phyloP scores from a whole-genome alignment of 352 stramenopile species.

The Plasmopara muralis region DNA sequence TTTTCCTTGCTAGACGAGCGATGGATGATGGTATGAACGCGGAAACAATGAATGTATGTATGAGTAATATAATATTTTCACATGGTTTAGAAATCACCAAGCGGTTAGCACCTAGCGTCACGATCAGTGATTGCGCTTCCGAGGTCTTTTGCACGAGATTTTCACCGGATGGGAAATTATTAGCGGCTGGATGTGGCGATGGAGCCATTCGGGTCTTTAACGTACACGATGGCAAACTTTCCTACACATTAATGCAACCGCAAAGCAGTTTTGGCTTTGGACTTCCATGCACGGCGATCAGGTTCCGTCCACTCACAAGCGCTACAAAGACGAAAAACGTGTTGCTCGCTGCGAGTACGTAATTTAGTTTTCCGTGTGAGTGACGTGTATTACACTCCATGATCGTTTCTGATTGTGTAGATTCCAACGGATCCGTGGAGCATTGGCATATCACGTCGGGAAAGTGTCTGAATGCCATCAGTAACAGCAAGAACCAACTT shows the following conservation, averaged over 20 bases:
- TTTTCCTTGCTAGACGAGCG: conserved; percentile 16
- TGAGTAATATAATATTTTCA: background rate
- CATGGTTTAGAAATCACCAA: conserved; percentile 39
- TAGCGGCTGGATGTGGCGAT: conserved; percentile 81
- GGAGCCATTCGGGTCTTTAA: conserved; percentile 84
- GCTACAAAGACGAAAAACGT: conserved; percentile 90
- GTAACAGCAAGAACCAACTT: conserved; percentile 82
- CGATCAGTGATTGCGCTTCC: conserved; percentile 80
- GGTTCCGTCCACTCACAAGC: conserved; percentile 71
- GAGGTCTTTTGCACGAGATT: conserved; percentile 88
- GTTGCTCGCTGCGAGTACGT: conserved; percentile 71
- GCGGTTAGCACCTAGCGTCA: conserved; percentile 67
- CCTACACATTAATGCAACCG: conserved; percentile 80
- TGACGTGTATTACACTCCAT: too few species aligned
- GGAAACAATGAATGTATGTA: background rate
- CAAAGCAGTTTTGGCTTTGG: conserved; percentile 64
- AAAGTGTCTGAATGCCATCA: conserved; percentile 89
- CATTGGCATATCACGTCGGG: conserved; percentile 91
- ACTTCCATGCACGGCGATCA: conserved; percentile 75
- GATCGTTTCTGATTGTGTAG: conserved; percentile 18
- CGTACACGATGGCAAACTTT: conserved; percentile 62
- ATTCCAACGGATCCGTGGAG: conserved; percentile 84
- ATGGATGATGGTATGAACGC: conserved; percentile 19
- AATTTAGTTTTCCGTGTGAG: background rate
- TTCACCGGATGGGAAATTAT: conserved; percentile 73